Evolutionary conservation across 2,329 filamentous ascomycete species (phyloP).

Genomic region (Alternaria novae-zelandiae): DNA sequence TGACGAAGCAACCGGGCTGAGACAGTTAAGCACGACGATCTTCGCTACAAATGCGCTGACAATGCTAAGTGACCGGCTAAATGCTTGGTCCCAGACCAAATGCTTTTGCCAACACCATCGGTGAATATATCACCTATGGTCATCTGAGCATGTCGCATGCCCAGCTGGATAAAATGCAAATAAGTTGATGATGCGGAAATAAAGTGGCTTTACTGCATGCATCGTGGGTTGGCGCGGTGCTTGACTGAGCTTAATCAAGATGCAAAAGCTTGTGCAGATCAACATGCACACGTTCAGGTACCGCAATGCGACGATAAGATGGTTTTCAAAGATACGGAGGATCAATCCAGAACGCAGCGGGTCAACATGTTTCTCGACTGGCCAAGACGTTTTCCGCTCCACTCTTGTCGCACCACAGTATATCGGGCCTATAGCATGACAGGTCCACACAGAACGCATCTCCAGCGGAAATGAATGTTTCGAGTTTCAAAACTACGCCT

Average conservation of each 20-base stretch:
- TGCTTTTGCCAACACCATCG: conserved; percentile 25
- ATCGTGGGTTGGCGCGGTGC: conserved; percentile 15
- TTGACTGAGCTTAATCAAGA: conserved; percentile 21
- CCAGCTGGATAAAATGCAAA: conserved; percentile 16
- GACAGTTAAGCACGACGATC: neutral
- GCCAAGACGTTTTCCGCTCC: neutral
- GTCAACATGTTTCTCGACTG: neutral
- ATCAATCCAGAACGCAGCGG: neutral
- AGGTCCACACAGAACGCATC: neutral
- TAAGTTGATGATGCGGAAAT: conserved; percentile 17
- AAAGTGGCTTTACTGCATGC: conserved; percentile 19
- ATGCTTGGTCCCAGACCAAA: conserved; percentile 25
- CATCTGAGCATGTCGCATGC: conserved; percentile 14
- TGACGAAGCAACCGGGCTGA: conserved; percentile 3
- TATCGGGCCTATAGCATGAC: conserved; percentile 5
- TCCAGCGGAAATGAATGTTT: conserved; percentile 5
- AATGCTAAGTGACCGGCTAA: conserved; percentile 36
- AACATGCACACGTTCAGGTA: neutral
- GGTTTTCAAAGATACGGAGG: neutral
- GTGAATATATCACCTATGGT: conserved; percentile 4
- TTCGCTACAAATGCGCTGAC: neutral
- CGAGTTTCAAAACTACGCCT: conserved; percentile 4
- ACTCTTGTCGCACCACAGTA: conserved; percentile 1
- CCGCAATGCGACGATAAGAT: neutral
- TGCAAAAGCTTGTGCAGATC: conserved; percentile 11